Evolutionary conservation across 148 eudicot genomes (phyloP), one percentile per base, ranked within the genome.

Genomic region (Pouteria glomerata): DNA sequence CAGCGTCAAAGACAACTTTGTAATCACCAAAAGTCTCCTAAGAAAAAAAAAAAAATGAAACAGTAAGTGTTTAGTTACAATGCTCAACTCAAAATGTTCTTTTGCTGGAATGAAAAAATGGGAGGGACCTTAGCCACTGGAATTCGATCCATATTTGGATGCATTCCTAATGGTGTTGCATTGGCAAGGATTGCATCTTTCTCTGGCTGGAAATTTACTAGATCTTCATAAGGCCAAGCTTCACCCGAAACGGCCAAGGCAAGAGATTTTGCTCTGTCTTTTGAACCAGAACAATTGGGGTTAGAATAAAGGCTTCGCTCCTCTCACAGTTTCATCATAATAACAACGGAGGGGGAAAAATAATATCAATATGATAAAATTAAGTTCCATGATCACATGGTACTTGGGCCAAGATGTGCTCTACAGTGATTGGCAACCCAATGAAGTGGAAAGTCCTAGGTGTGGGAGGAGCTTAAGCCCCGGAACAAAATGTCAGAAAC

Each of bases 161-260:
- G 81, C 88, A 84, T 84, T 67, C 88, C 88, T 58, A 84, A n/a
- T 31, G 88, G 85, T 55, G 88, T 81, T 71, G 88, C 88, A 77
- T 84, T 84, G 68, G 83, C 85, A 73, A 84, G 88, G 71, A 84
- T 79, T 34, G 85, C 79, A 27, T 78, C 88, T 67, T 79, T 82
- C 73, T 82, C 88, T n/a, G 88, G 85, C 63, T 45, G 70, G 70
- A 84, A 82, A 29, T 41, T 68, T 11, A 10, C 57, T 41, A 84
- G 39, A n/a, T 79, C 53, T 23, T 82, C 79, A 61, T 30, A 84
- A 6, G 83, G 79, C 66, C 29, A 76, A 64, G 83, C 88, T 74
- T 84, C 81, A 35, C 83, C 85, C 14, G 67, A 72, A 45, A 82
- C 83, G 1, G 83, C 85, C 34, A 27, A 30, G 19, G 88, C 88